These are phyloP conservation scores for Fraxinus latifolia DNA, from an alignment of 305 asterid genomes.

Conservation along the genomic window DNA sequence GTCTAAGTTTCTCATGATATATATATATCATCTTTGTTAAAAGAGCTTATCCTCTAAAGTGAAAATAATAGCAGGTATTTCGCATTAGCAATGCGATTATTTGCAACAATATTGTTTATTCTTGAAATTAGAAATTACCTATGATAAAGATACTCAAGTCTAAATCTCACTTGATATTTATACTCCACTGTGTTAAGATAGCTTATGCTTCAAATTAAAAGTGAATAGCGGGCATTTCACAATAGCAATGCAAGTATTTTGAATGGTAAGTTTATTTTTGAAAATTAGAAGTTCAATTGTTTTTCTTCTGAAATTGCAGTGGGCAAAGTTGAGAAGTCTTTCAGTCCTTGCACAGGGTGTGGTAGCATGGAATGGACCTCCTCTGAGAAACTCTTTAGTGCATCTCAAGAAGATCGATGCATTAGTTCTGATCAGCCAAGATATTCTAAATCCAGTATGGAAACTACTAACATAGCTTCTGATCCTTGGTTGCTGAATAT, in stretches of 20 bases:
- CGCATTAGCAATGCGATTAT: neutral
- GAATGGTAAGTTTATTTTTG: neutral
- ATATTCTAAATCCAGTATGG: constrained; percentile 35
- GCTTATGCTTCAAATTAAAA: neutral
- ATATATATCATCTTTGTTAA: neutral
- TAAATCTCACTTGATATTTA: neutral
- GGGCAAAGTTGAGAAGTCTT: constrained; percentile 28
- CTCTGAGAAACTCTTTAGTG: constrained; percentile 44
- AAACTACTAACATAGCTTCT: constrained; percentile 31
- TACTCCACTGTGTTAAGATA: neutral
- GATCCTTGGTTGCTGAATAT: constrained; percentile 52
- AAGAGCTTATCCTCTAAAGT: neutral
- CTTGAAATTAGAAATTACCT: neutral
- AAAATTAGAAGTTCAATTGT: neutral
- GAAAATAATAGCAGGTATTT: neutral
- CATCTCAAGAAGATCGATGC: constrained; percentile 33
- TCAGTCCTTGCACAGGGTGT: constrained; percentile 35
- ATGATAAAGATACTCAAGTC: neutral
- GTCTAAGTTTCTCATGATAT: neutral
- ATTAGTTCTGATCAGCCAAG: constrained; percentile 32
- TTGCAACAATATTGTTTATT: neutral
- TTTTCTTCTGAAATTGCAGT: constrained; percentile 27
- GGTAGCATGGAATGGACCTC: constrained; percentile 38
- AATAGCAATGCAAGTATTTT: neutral
- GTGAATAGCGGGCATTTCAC: neutral